Percentiles rank a stretch among this genome's conserved stretches.
Conservation (phyloP, 495 filamentous ascomycete species). For the Penicillium samsonianum region DNA sequence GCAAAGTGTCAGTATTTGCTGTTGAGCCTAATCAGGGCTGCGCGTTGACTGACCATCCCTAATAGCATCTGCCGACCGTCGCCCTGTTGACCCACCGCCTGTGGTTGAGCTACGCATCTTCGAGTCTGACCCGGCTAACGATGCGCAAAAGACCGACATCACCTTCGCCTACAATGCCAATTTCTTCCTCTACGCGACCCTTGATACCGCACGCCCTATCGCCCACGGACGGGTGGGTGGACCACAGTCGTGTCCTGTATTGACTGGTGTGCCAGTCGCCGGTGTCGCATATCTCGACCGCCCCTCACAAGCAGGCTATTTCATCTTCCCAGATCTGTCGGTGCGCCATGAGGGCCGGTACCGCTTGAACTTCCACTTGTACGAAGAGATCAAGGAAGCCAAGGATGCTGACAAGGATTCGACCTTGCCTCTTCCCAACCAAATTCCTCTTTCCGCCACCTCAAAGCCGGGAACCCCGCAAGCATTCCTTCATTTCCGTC, state of each 20-base stretch:
- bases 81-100: constrained; percentile 94
- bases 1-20: constrained; percentile 73
- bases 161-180: constrained; percentile 94
- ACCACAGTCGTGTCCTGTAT: constrained; percentile 71
- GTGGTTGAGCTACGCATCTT: constrained; percentile 92
- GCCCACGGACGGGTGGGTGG: constrained; percentile 75
- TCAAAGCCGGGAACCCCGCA: constrained; percentile 41
- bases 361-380: constrained; percentile 84
- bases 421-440: constrained; percentile 29
- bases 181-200: constrained; percentile 94
- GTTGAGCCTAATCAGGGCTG: constrained; percentile 1
- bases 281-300: constrained; percentile 97
- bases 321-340: constrained; percentile 96
- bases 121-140: constrained; percentile 65
- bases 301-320: constrained; percentile 88
- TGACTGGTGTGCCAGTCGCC: constrained; percentile 94
- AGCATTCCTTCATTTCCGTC: constrained; percentile 61
- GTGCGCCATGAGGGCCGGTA: constrained; percentile 96
- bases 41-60: constrained; percentile 14
- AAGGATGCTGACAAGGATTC: constrained; percentile 63
- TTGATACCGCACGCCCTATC: constrained; percentile 84
- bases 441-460: constrained; percentile 19
- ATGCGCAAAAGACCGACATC: constrained; percentile 64
- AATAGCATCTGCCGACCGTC: constrained; percentile 88
- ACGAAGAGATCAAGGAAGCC: constrained; percentile 83